Evolutionary conservation across 208 protist genomes (phyloP), one percentile per base, ranked within the genome.

Genomic region (Acanthamoeba lenticulata): DNA sequence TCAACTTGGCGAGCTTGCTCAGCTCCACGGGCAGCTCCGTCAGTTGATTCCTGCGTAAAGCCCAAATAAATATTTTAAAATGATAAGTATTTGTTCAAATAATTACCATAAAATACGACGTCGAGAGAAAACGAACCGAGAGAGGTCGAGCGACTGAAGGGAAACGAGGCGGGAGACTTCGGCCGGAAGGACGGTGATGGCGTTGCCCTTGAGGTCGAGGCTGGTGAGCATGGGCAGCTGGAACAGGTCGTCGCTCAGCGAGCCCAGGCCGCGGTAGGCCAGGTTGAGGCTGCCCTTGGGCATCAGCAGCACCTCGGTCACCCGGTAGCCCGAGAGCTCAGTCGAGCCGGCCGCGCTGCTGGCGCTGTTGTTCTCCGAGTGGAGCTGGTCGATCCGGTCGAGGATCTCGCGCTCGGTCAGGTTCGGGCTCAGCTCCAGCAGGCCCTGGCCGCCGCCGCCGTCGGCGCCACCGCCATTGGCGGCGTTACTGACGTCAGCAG

Each of bases 251-350:
- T 52, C 42, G 42, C 47, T 36, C 47, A 89, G 34, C n/a, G 79
- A 65, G 6, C 29, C 29, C 44, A 89, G 49, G 11, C 49, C 49
- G 29, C 79, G 42, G 27, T 89, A 89, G 11, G 79, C 42, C 79
- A 89, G 45, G 29, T 52, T 65, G 49, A 89, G 79, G 47, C 42
- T 62, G 27, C 49, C 47, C 49, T 89, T 89, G 42, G 79, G 79
- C 49, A 89, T 89, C 79, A 89, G 44, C 79, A 89, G 32, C 47
- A 89, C 79, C n/a, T 89, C 79, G n/a, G 79, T 89, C 24, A 89
- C 42, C 5, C 47, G 49, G 79, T 89, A 62, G 44, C 79, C 79
- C 29, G 79, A 89, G 17, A 89, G 36, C 36, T 79, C 69, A 11
- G 69, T 44, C n/a, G 69, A 79, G 5, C 69, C 69, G 27, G 47